A percentile compares a stretch with the other conserved stretches of the same genome.
phyloP scores from a whole-genome alignment of 2,329 filamentous ascomycete species.

The Colletotrichum graminicola region DNA sequence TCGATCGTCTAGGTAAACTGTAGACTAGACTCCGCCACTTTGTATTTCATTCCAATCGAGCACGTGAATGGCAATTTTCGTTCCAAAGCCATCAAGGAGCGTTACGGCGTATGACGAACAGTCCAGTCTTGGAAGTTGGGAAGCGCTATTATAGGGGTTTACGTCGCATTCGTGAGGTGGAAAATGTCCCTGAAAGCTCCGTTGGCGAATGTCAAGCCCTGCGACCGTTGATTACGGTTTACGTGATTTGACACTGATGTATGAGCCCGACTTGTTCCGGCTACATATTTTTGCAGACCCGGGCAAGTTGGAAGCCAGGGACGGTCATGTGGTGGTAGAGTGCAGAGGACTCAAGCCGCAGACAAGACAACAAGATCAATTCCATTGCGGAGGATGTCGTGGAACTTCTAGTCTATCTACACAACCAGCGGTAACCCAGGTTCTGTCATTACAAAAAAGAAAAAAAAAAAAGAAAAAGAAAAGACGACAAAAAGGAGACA shows the following conservation, averaged over 20 bases:
- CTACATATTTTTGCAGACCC: not conserved
- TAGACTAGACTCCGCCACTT: not conserved
- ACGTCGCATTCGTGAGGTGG: too few relatives aligned
- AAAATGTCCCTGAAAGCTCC: not conserved
- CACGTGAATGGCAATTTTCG: too few relatives aligned
- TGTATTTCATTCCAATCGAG: not conserved
- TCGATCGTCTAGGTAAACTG: too few relatives aligned
- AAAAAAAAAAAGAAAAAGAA: not conserved
- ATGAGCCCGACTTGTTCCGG: not conserved
- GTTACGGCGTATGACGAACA: too few relatives aligned
- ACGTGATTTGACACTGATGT: too few relatives aligned
- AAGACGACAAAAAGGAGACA: not conserved
- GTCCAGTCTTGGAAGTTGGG: too few relatives aligned
- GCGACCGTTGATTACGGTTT: not conserved
- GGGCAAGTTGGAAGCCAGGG: not conserved
- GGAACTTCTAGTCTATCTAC: constrained; percentile 19
- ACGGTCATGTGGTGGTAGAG: too few relatives aligned
- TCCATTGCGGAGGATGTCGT: not conserved
- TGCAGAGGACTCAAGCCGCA: too few relatives aligned
- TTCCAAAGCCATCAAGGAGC: not conserved
- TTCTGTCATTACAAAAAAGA: not conserved
- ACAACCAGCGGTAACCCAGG: not conserved
- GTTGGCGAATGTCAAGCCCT: too few relatives aligned
- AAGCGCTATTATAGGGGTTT: not conserved
- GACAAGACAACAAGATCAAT: not conserved